Evolutionary conservation across 805 yeast genomes (phyloP), one percentile per base, ranked within the genome.

Genomic region (Cephaloascus albidus): DNA sequence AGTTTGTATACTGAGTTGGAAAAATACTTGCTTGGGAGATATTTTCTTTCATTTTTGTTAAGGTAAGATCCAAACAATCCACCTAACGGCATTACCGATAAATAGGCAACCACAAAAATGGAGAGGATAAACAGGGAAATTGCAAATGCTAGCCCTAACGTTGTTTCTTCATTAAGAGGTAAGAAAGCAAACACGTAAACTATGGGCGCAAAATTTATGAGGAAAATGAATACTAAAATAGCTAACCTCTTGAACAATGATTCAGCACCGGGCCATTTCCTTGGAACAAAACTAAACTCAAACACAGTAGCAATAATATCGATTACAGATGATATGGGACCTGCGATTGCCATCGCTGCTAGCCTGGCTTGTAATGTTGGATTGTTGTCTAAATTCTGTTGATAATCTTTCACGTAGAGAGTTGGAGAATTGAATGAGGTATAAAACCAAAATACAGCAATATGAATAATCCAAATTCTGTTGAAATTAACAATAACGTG

Each of bases 381-480:
- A 26, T 71, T 72, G 52, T 75, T 80, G 49, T 83, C 72, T 36
- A 65, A 46, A 4, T 64, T 52, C 32, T 74, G 76, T 38, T 63
- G 62, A 51, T 81, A 83, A 39, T 73, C 60, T 31, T 60, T 59
- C 0, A 87, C 80, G 54, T 81, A 85, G 20, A 85, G 61, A 0
- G 84, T 71, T 1, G 85, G 79, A 0, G 88, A 65, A 53, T 85
- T 83, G 53, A 72, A 73, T 35, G 80, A 55, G 0, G 88, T 81
- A 52, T 78, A 85, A 41, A 77, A 74, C 95, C 95, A 85, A 55
- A 82, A 85, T 27, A 78, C 63, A 1, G 85, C 68, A 32, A 78
- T 63, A 52, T 85, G 95, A 37, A 85, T 73, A 39, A 82, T 78
- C 89, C 90, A 83, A 39, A 83, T 76, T 41, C 95, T 63, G 55